Conservation (phyloP, 305 asterid species). For the Fraxinus ornus region DNA sequence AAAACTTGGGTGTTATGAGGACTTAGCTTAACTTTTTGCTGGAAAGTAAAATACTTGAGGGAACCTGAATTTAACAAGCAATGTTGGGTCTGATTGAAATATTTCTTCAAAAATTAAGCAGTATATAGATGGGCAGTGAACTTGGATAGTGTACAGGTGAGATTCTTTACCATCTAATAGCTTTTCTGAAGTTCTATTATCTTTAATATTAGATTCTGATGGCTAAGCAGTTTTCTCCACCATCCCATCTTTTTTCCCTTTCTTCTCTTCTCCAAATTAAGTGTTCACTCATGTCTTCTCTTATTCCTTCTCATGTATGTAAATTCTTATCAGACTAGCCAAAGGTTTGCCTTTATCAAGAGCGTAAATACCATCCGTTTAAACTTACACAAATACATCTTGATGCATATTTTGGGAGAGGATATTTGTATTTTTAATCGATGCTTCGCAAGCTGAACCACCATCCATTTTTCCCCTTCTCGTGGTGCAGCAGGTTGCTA, state of each 20-base stretch:
- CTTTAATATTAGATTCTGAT: not conserved
- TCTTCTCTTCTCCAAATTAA: not conserved
- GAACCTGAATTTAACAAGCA: slow-evolving; percentile 1
- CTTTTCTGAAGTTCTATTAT: not conserved
- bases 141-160: slow-evolving; percentile 5
- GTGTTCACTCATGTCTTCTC: not conserved
- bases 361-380: not conserved
- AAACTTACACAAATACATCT: not conserved
- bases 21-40: not conserved
- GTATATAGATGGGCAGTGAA: not conserved
- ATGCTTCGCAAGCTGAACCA: not conserved
- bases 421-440: not conserved
- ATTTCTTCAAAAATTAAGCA: not conserved
- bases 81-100: not conserved
- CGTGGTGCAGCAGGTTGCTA: not conserved
- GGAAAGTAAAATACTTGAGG: not conserved
- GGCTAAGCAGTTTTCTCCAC: not conserved
- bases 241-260: not conserved
- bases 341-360: not conserved
- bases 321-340: not conserved
- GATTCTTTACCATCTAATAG: not conserved
- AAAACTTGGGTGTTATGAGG: not conserved
- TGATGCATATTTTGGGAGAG: not conserved
- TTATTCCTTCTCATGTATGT: not conserved
- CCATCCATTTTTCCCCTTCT: not conserved